A percentile compares a stretch with the other conserved stretches of the same genome.
Evolutionary conservation across 225 moss, liverwort and hornwort genomes (phyloP).

Genomic region (Pseudoscleropodium purum): DNA sequence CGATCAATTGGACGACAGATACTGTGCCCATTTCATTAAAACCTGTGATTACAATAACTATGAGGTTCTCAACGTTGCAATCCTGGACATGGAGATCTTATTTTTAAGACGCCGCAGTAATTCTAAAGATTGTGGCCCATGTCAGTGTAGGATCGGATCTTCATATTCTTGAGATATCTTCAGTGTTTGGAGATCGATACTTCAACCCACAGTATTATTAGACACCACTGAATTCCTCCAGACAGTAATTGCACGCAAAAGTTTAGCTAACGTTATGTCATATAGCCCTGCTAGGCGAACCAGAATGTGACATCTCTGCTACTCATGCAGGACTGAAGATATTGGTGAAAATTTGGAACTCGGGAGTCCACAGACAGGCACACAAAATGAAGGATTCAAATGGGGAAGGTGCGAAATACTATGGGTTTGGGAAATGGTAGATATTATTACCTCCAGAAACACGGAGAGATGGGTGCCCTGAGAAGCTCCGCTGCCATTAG

Average conservation of each 20-base stretch:
- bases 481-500: slow-evolving; percentile 58
- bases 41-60: background rate
- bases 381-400: background rate
- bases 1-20: background rate
- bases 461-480: slow-evolving; percentile 58
- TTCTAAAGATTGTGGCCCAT: background rate
- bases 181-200: background rate
- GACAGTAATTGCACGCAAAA: background rate
- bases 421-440: background rate
- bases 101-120: background rate
- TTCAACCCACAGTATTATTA: background rate
- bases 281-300: background rate
- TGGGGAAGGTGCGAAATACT: background rate
- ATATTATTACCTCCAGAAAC: slow-evolving; percentile 37
- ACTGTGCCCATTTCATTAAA: background rate
- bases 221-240: background rate
- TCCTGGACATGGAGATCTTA: background rate
- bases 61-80: background rate
- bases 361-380: background rate
- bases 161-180: background rate
- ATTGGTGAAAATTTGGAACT: background rate
- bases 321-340: background rate
- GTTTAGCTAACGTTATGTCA: background rate
- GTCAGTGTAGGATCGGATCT: background rate
- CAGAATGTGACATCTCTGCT: background rate